These are phyloP conservation scores for Tuber aestivum DNA, from an alignment of 495 filamentous ascomycete genomes.

Conservation along the genomic window DNA sequence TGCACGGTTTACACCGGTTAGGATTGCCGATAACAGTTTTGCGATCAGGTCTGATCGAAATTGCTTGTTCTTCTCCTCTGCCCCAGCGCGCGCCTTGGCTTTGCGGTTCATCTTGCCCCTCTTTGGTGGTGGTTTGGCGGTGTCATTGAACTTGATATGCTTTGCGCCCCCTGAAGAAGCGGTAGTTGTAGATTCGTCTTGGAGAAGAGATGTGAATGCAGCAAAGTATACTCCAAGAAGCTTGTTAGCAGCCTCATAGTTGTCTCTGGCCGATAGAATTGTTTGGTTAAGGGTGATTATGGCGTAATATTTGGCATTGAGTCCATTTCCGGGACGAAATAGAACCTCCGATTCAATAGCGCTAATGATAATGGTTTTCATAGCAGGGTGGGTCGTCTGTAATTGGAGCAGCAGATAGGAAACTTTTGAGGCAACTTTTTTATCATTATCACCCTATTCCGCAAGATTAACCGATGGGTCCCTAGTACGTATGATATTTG, in stretches of 20 bases:
- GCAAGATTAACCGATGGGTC: background rate
- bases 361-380: constrained; percentile 82
- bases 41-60: constrained; percentile 67
- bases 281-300: constrained; percentile 97
- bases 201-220: constrained; percentile 70
- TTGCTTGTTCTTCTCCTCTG: constrained; percentile 53
- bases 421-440: constrained; percentile 86
- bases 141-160: constrained; percentile 34
- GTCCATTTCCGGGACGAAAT: constrained; percentile 75
- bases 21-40: constrained; percentile 80
- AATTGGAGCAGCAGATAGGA: constrained; percentile 91
- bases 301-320: constrained; percentile 89
- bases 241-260: constrained; percentile 64
- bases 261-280: constrained; percentile 74
- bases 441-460: constrained; percentile 69
- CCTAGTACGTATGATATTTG: constrained; percentile 9
- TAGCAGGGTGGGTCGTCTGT: constrained; percentile 75
- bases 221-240: constrained; percentile 85
- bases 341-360: constrained; percentile 80
- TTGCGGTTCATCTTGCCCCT: constrained; percentile 41
- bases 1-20: constrained; percentile 92
- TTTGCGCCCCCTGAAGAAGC: background rate
- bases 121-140: constrained; percentile 33
- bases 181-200: constrained; percentile 45
- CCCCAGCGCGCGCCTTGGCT: constrained; percentile 40